Base-by-base conservation (phyloP, 1,284 basidiomycete species). In the Austroboletus olivaceoglutinosus region DNA sequence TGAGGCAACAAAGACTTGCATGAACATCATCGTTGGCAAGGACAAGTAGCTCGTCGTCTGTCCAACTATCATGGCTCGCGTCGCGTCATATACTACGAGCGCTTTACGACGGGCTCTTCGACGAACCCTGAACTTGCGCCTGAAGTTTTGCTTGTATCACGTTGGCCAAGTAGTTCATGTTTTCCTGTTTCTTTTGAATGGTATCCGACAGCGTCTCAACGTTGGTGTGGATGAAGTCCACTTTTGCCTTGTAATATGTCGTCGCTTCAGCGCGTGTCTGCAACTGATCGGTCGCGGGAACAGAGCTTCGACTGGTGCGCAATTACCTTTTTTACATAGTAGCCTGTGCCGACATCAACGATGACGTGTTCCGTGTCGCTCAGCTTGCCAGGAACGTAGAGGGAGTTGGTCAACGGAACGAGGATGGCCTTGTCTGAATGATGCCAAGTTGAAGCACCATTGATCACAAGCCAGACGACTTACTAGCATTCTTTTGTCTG, bases 271-370 rank as follows among this genome's bases (percentile, higher is more conserved):
- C 68, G 22, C 88, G 87, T 23, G 85, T 86, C 92, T 95, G 60
- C 25, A 21, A 25, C 29, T n/a, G 38, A 50, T 60, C 41, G 50
- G 12, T 11, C n/a, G 29, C 7, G 34, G 25, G 11, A 25, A 39
- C 16, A 19, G 22, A 12, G 9, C 22, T 25, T 39, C 49, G 22
- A 36, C 23, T n/a, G 12, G 31, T n/a, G 34, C 11, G 6, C 6
- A 49, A 76, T 52, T 49, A 93, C 94, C 81, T 98, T 98, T 70
- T 92, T 87, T 18, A 99, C 88, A 64, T 89, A 98, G 73, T 98
- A 99, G 0, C 96, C 96, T 0, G 96, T 98, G 2, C 96, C 96
- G 29, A 99, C 82, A 67, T 99, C 96, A 18, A 99, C 85, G 52
- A 98, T 87, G 43, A 99, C 94, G 58, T 92, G 83, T 44, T 93